Percentiles rank a stretch among this genome's conserved stretches.
Evolutionary conservation across 2,329 filamentous ascomycete genomes (phyloP).

Genomic region (Calonectria naviculata): DNA sequence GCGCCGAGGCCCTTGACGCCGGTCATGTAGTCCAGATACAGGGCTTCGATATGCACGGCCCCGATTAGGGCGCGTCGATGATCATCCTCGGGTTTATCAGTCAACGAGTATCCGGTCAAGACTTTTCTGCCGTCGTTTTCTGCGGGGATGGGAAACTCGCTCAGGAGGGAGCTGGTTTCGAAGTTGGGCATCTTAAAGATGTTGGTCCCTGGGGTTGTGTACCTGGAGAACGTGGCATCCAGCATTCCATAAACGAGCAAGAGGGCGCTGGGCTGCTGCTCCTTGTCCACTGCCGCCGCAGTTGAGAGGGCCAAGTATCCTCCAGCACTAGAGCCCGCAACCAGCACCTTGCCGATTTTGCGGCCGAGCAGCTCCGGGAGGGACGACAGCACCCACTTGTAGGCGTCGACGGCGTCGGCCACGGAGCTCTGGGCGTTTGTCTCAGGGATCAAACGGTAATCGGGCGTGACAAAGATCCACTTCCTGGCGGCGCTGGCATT

Average conservation of each 20-base stretch:
- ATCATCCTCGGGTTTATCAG: neutral
- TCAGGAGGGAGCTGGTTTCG: conserved; percentile 21
- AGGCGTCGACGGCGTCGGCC: conserved; percentile 31
- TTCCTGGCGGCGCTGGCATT: conserved; percentile 28
- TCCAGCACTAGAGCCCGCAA: conserved; percentile 36
- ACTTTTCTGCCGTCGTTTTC: conserved; percentile 17
- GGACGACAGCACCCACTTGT: conserved; percentile 30
- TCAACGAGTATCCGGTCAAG: conserved; percentile 13
- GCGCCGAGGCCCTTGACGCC: conserved; percentile 21
- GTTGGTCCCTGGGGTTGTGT: conserved; percentile 27
- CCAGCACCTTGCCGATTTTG: conserved; percentile 18
- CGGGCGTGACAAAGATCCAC: conserved; percentile 38
- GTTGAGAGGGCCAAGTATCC: conserved; percentile 32
- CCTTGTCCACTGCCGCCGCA: neutral
- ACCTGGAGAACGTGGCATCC: conserved; percentile 17
- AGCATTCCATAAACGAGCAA: conserved; percentile 35
- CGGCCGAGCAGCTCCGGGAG: conserved; percentile 18
- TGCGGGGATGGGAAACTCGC: conserved; percentile 17
- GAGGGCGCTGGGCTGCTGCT: conserved; percentile 28
- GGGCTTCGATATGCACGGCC: conserved; percentile 31
- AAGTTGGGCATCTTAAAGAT: conserved; percentile 23
- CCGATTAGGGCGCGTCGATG: conserved; percentile 12
- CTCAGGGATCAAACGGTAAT: conserved; percentile 36
- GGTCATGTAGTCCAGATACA: conserved; percentile 37
- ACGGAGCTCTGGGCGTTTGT: conserved; percentile 30